Conservation (phyloP, 805 yeast genomes). For the Candida alai region DNA sequence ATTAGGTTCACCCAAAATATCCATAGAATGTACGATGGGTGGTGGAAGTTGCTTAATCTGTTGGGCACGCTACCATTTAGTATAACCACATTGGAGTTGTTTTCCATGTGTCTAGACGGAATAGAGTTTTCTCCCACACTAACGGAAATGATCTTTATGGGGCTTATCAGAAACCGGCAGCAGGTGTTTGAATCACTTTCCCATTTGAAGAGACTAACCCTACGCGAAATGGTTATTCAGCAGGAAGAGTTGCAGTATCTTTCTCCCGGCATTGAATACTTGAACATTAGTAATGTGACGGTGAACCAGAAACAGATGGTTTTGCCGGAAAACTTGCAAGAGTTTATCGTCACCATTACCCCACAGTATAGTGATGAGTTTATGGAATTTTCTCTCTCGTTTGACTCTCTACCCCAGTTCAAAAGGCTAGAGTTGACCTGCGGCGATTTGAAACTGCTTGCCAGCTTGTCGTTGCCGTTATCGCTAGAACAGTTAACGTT, state of each 20-base stretch:
- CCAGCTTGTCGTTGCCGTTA: not conserved
- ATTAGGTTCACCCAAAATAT: not conserved
- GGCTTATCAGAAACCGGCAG: not conserved
- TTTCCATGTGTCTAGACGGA: conserved; percentile 2
- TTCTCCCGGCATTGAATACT: conserved; percentile 1
- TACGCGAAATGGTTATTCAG: conserved; percentile 1
- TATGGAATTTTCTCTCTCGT: not conserved
- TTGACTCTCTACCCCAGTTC: not conserved
- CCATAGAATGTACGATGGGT: not conserved
- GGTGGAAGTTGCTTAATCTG: conserved; percentile 2
- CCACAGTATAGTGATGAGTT: not conserved
- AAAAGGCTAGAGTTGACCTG: conserved; percentile 1
- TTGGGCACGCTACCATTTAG: not conserved
- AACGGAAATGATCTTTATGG: conserved; percentile 1
- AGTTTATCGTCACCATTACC: not conserved
- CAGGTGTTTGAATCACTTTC: conserved; percentile 1
- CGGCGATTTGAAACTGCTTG: conserved; percentile 1
- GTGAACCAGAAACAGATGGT: not conserved
- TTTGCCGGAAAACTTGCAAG: conserved; percentile 2
- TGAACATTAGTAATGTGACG: conserved; percentile 3
- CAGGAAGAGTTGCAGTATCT: conserved; percentile 2
- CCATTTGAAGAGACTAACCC: conserved; percentile 1
- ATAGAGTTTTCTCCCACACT: conserved; percentile 1
- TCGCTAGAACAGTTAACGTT: not conserved
- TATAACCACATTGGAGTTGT: conserved; percentile 3